phyloP scores from a whole-genome alignment of 2,329 filamentous ascomycete species.

The Byssoonygena ceratinophila region DNA sequence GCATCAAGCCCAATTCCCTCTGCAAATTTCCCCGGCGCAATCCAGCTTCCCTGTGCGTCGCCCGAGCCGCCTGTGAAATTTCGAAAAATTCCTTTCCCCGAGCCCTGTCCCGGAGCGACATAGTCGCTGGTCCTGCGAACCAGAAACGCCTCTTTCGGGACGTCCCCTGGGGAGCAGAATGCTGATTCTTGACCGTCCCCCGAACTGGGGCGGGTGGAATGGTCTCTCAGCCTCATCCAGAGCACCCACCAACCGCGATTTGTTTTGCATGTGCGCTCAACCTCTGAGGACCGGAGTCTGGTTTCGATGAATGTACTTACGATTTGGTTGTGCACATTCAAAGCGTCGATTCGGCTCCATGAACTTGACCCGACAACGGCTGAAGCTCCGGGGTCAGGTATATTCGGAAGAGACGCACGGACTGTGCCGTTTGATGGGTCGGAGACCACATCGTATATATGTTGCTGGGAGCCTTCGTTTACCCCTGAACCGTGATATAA shows the following conservation, averaged over 20 bases:
- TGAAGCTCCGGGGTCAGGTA: constrained; percentile 44
- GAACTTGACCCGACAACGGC: constrained; percentile 14
- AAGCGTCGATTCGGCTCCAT: constrained; percentile 49
- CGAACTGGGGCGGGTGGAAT: background rate
- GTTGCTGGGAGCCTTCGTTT: constrained; percentile 25
- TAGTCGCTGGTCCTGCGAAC: constrained; percentile 38
- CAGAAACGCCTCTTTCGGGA: constrained; percentile 36
- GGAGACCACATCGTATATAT: constrained; percentile 52
- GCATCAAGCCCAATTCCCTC: constrained; percentile 41
- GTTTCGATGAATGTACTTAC: constrained; percentile 48
- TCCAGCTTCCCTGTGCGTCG: constrained; percentile 14
- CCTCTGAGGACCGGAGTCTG: constrained; percentile 37
- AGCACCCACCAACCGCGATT: constrained; percentile 57
- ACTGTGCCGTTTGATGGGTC: constrained; percentile 49
- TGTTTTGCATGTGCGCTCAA: constrained; percentile 54
- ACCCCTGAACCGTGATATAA: constrained; percentile 27
- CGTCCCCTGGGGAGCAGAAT: background rate
- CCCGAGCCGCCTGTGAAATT: constrained; percentile 31
- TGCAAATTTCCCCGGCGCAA: constrained; percentile 29
- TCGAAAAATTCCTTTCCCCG: constrained; percentile 28
- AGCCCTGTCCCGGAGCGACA: constrained; percentile 24
- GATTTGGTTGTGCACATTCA: constrained; percentile 52
- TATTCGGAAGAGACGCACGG: constrained; percentile 54
- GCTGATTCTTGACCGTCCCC: constrained; percentile 3
- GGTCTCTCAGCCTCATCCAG: constrained; percentile 45